Percentiles rank a stretch among this genome's conserved stretches.
These are phyloP conservation scores for Globisporangium solare DNA, from an alignment of 352 stramenopile species.

Conservation along the genomic window DNA sequence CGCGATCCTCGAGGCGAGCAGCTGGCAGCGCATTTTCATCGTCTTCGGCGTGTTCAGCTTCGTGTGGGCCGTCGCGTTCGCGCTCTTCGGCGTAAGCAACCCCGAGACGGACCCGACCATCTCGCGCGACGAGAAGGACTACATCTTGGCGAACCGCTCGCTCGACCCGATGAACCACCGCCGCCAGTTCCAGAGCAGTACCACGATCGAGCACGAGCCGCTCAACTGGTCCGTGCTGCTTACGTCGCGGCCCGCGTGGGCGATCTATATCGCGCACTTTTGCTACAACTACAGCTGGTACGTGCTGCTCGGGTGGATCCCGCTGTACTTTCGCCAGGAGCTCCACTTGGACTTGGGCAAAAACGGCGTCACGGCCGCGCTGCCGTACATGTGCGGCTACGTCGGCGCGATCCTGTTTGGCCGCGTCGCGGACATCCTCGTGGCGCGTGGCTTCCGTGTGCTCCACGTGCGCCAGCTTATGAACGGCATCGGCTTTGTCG, in stretches of 20 bases:
- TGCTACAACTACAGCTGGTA: constrained; percentile 90
- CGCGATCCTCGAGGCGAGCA: constrained; percentile 49
- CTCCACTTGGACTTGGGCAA: constrained; percentile 74
- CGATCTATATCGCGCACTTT: constrained; percentile 83
- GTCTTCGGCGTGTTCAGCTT: constrained; percentile 75
- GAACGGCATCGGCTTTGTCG: constrained; percentile 73
- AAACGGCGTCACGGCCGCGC: constrained; percentile 54
- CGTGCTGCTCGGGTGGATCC: constrained; percentile 82
- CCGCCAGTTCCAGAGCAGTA: constrained; percentile 27
- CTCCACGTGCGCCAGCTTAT: constrained; percentile 74
- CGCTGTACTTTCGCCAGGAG: constrained; percentile 80
- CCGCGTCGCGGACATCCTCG: constrained; percentile 54
- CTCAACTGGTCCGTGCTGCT: constrained; percentile 73
- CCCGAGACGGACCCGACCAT: constrained; percentile 66
- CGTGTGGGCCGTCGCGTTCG: constrained; percentile 65
- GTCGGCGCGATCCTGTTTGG: constrained; percentile 70
- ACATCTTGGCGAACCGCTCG: constrained; percentile 64
- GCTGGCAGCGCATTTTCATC: constrained; percentile 76
- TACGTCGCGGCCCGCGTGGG: constrained; percentile 63
- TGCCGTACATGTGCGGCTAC: constrained; percentile 82
- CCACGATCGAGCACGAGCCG: constrained; percentile 34
- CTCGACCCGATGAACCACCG: constrained; percentile 37
- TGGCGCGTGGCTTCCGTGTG: constrained; percentile 60
- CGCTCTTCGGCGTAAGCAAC: constrained; percentile 50
- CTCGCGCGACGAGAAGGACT: constrained; percentile 45